Evolutionary conservation across 495 filamentous ascomycete species (phyloP).

Genomic region (Evansstolkia leycettana): DNA sequence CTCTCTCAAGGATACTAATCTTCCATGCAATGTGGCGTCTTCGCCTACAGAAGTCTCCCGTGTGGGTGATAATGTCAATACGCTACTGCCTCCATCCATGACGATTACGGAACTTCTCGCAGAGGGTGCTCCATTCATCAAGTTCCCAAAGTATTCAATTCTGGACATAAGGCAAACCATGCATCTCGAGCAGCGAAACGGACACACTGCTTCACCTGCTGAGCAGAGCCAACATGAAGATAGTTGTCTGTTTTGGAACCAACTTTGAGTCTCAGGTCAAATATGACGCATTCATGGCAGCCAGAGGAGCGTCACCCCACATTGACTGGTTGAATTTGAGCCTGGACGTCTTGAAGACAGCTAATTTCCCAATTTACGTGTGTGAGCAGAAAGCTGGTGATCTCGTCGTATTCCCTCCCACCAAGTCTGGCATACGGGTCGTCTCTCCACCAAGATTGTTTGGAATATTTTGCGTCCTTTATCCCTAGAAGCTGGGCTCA

Average conservation of each 20-base stretch:
- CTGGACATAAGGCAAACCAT: too few relatives aligned
- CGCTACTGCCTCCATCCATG: too few relatives aligned
- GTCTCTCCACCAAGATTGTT: constrained; percentile 11
- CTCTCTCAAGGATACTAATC: too few relatives aligned
- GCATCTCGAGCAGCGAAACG: too few relatives aligned
- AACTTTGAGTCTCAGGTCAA: constrained; percentile 6
- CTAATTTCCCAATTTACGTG: constrained; percentile 13
- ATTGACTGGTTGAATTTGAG: constrained; percentile 13
- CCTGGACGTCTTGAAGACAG: constrained; percentile 4
- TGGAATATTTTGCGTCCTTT: constrained; percentile 13
- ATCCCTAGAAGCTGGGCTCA: constrained; percentile 8
- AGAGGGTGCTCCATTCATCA: too few relatives aligned
- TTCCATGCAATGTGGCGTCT: too few relatives aligned
- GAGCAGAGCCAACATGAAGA: too few relatives aligned
- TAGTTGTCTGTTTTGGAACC: constrained; percentile 11
- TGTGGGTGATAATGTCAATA: too few relatives aligned
- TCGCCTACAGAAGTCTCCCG: too few relatives aligned
- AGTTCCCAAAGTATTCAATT: too few relatives aligned
- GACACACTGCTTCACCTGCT: too few relatives aligned
- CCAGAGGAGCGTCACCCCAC: constrained; percentile 9
- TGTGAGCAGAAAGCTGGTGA: constrained; percentile 11
- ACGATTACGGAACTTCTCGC: too few relatives aligned
- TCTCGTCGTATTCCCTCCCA: constrained; percentile 14
- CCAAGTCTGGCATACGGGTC: constrained; percentile 12
- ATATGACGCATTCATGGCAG: constrained; percentile 12